Evolutionary conservation across 352 stramenopile species (phyloP), one percentile per base, ranked within the genome.

Genomic region (Pythium sukuiense): DNA sequence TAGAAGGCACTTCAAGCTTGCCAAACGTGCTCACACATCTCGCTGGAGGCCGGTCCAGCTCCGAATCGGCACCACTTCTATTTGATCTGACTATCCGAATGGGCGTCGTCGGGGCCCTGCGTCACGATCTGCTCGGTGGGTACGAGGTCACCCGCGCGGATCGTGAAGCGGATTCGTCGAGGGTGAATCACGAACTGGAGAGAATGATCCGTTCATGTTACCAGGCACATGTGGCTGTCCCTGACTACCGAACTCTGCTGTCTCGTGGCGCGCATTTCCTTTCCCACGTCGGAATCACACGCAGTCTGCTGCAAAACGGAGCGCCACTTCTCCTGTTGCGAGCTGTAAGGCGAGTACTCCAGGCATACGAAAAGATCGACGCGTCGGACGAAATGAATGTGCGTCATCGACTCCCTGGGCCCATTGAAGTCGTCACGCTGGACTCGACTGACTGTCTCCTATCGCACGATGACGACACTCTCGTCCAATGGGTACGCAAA

Each of bases 181-280:
- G 13, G 30, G 50, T 2, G 65, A 30, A 49, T 39, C 37, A 35
- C 80, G 27, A 72, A 69, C 2, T 55, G 60, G 14, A 70, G 33
- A 39, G 75, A 13, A 59, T 61, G 56, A 52, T 88, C 18, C 76
- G 77, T 3, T 33, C 63, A 6, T 87, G 79, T 48, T 65, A 81
- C 35, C 77, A 71, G 3, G 72, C 71, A 1, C 77, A 89, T 45
- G 83, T 76, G 68, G 71, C 70, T 14, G 43, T 79, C 2, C 76
- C 60, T 37, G 76, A 71, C 48, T 77, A 54, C 30, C 65, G 74
- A 12, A 43, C 67, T 3, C 32, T 89, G 0, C 46, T 85, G 46
- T 73, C 79, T 5, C 64, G 65, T 33, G 80, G 82, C 3, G 55
- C 67, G 3, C 73, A 87, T 62, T 72, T 79, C 57, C 83, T 89